Percentiles rank a stretch among this genome's conserved stretches.
Conservation (phyloP, 2,329 filamentous ascomycete species). For the Pezicula radicicola region DNA sequence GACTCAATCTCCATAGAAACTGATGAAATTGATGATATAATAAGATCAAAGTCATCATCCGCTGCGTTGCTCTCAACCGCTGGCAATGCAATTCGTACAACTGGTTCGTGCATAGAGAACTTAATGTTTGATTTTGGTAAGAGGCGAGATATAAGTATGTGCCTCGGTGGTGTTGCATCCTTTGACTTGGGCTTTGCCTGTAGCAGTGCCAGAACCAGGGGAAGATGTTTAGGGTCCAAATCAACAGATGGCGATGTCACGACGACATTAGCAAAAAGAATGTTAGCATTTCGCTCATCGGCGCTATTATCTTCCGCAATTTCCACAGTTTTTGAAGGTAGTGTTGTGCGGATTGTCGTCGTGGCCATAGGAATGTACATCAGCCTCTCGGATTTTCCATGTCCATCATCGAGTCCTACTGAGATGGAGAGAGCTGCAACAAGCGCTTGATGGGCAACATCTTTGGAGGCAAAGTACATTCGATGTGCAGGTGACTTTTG, state of each 20-base stretch:
- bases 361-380: constrained; percentile 97
- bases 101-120: constrained; percentile 93
- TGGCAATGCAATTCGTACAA: constrained; percentile 83
- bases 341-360: constrained; percentile 87
- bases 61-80: constrained; percentile 64
- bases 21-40: constrained; percentile 93
- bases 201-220: constrained; percentile 75
- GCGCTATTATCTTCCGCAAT: constrained; percentile 67
- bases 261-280: constrained; percentile 93
- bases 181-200: constrained; percentile 49
- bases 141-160: constrained; percentile 81
- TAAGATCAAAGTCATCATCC: constrained; percentile 84
- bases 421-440: constrained; percentile 90
- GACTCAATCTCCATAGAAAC: constrained; percentile 92
- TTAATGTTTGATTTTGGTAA: constrained; percentile 94
- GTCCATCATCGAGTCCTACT: constrained; percentile 86
- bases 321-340: constrained; percentile 91
- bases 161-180: constrained; percentile 45
- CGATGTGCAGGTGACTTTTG: constrained; percentile 90
- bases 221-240: constrained; percentile 86
- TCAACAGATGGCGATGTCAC: constrained; percentile 95
- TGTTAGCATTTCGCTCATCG: constrained; percentile 90
- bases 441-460: constrained; percentile 92
- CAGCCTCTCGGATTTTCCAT: constrained; percentile 79
- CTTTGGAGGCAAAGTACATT: constrained; percentile 95